These are phyloP conservation scores for Fragaria vesca DNA, from an alignment of 306 rosid genomes.

Conservation along the genomic window DNA sequence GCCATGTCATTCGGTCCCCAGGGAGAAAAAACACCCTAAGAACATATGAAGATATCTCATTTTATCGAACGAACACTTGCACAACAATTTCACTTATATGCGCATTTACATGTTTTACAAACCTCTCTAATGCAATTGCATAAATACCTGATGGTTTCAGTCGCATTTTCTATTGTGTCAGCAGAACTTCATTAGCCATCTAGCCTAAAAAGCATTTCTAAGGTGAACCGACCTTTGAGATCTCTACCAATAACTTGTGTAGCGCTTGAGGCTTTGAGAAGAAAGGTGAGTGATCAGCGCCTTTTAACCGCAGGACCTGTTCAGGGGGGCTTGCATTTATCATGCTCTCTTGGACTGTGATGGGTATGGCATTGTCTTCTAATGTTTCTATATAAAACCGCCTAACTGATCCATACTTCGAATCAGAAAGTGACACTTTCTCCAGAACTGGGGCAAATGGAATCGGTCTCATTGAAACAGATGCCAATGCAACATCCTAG, in stretches of 20 bases:
- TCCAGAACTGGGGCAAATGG: constrained; percentile 89
- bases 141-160: constrained; percentile 12
- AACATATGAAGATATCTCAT: constrained; percentile 15
- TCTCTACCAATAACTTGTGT: constrained; percentile 82
- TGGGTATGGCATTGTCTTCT: constrained; percentile 91
- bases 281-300: constrained; percentile 93
- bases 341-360: constrained; percentile 68
- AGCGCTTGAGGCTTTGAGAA: constrained; percentile 98
- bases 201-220: constrained; percentile 27
- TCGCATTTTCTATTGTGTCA: constrained; percentile 30
- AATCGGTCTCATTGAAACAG: constrained; percentile 86
- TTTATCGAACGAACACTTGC: constrained; percentile 16
- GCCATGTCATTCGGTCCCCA: neutral
- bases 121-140: constrained; percentile 23
- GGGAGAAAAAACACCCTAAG: neutral
- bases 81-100: constrained; percentile 18
- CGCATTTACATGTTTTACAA: constrained; percentile 29
- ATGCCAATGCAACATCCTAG: constrained; percentile 90
- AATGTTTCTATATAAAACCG: constrained; percentile 80
- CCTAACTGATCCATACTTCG: constrained; percentile 73
- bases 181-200: constrained; percentile 13
- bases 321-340: constrained; percentile 73
- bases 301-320: constrained; percentile 65
- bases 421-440: constrained; percentile 72
- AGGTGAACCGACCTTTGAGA: constrained; percentile 51